Base-by-base conservation (phyloP, 2,329 filamentous ascomycete species). In the Fusarium sp. region DNA sequence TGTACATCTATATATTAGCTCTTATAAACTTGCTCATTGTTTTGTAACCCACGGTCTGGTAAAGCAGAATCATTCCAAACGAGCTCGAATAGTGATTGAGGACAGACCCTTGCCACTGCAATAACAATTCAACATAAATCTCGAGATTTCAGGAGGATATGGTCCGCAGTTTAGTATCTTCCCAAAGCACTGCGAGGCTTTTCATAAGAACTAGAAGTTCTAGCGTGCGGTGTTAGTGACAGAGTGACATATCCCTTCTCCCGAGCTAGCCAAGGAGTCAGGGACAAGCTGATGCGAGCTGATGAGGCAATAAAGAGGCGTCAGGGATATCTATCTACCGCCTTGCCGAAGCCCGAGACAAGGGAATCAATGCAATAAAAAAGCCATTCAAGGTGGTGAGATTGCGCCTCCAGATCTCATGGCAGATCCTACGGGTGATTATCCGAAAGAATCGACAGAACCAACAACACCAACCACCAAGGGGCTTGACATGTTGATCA, bases 111-210 rank as follows among this genome's bases (percentile, higher is more conserved):
- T n/a, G 12, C 11, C 8, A 25, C 12, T 13, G 4, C 9, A 23
- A 23, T 10, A 21, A 18, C 9, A 0, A 21, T 10, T 11, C 12
- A 7, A 25, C 2, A 25, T 43, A 6, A 25, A 7, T 9, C 8
- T 43, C 19, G 3, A 43, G 16, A 23, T 21, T 43, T 1, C 11
- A 21, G 19, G 41, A 43, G 19, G 7, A 31, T 10, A 23, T 12
- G 21, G 19, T 25, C 30, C 13, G 9, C 6, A 34, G 8, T 12
- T n/a, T 4, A 6, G 23, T 2, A 4, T 50, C 19, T 12, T 23
- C 10, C 0, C 6, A n/a, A n/a, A n/a, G 6, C 1, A 37, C 3
- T 37, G 0, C 6, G 18, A 21, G 16, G 6, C 11, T 34, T 7
- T 14, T 37, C 21, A 13, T 2, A 25, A 13, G 46, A 50, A 8